These are phyloP conservation scores for Penicillium angulare DNA, from an alignment of 495 filamentous ascomycete species.

Conservation along the genomic window DNA sequence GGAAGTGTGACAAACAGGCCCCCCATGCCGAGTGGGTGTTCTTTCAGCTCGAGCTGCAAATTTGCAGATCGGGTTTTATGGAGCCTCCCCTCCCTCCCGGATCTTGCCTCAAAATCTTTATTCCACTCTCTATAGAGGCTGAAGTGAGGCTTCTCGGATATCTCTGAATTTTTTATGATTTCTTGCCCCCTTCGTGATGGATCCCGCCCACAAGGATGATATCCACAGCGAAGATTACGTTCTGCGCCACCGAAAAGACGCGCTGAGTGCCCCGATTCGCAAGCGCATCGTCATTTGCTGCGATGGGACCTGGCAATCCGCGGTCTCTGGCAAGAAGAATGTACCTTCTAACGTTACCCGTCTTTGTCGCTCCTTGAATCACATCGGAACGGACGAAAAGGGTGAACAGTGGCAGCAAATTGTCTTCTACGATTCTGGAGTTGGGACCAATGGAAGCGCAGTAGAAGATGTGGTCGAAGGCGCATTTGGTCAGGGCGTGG, in stretches of 20 bases:
- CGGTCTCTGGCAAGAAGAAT: slow-evolving; percentile 21
- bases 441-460: slow-evolving; percentile 15
- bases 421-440: slow-evolving; percentile 31
- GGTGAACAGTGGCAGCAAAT: slow-evolving; percentile 26
- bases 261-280: slow-evolving; percentile 2
- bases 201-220: background rate
- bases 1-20: slow-evolving; percentile 3
- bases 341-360: slow-evolving; percentile 28
- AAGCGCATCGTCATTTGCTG: slow-evolving; percentile 31
- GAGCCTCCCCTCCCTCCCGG: background rate
- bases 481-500: slow-evolving; percentile 17
- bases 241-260: slow-evolving; percentile 5
- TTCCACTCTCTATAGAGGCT: background rate
- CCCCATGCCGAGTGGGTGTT: background rate
- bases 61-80: slow-evolving; percentile 1
- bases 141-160: background rate
- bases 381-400: slow-evolving; percentile 14
- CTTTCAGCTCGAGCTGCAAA: background rate
- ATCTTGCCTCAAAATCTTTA: slow-evolving; percentile 3
- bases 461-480: slow-evolving; percentile 18
- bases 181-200: background rate
- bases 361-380: slow-evolving; percentile 21
- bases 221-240: slow-evolving; percentile 6
- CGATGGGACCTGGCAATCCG: slow-evolving; percentile 30
- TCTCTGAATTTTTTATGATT: background rate